Evolutionary conservation across 192 early-diverging fungal genomes (phyloP).

Genomic region (Jimgerdemannia lactiflua): DNA sequence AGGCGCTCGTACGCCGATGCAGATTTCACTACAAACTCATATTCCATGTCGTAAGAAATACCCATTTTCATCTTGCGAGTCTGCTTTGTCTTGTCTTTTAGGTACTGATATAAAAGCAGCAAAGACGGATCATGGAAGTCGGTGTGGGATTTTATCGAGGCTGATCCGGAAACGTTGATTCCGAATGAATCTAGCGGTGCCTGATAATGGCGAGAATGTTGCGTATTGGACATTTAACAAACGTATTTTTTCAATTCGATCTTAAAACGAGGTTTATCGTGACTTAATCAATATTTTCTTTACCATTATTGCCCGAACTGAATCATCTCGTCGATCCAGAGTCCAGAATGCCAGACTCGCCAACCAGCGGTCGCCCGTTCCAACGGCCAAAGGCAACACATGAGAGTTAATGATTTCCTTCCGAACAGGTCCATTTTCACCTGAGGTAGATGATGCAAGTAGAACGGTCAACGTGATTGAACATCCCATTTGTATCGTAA

Average conservation of each 20-base stretch:
- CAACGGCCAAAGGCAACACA: conserved; percentile 54
- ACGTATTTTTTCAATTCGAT: no score
- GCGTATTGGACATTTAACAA: no score
- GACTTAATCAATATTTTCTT: conserved; percentile 1
- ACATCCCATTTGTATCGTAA: neutral
- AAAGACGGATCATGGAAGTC: conserved; percentile 61
- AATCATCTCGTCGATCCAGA: conserved; percentile 52
- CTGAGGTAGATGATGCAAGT: conserved; percentile 19
- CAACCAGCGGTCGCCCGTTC: conserved; percentile 66
- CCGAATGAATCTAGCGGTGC: conserved; percentile 7
- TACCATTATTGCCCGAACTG: conserved; percentile 61
- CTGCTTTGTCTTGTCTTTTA: conserved; percentile 52
- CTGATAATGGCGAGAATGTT: conserved; percentile 7
- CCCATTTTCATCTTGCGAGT: conserved; percentile 39
- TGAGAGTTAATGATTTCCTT: conserved; percentile 42
- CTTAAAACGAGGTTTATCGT: conserved; percentile 3
- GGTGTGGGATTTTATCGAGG: neutral
- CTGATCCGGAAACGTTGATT: neutral
- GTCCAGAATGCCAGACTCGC: conserved; percentile 52
- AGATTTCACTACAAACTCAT: conserved; percentile 57
- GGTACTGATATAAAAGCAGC: conserved; percentile 65
- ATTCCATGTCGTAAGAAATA: conserved; percentile 51
- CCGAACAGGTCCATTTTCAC: conserved; percentile 55
- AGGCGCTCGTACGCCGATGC: conserved; percentile 72
- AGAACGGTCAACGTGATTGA: no score